Percentiles rank a stretch among this genome's conserved stretches.
These are phyloP conservation scores for Candida pseudoglaebosa DNA, from an alignment of 805 yeast genomes.

Conservation along the genomic window DNA sequence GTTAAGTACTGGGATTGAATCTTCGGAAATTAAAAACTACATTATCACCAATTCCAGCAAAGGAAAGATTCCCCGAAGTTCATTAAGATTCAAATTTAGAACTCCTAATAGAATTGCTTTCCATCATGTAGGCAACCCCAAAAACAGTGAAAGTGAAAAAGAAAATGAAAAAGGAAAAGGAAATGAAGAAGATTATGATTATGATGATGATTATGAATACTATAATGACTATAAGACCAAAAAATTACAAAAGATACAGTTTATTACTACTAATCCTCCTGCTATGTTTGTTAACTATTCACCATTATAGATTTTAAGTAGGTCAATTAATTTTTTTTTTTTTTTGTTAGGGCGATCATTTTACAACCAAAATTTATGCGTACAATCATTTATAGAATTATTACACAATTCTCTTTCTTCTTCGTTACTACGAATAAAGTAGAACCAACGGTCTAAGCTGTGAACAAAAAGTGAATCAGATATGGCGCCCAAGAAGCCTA, in stretches of 20 bases:
- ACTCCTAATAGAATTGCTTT: conserved; percentile 60
- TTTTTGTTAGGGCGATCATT: too few relatives aligned
- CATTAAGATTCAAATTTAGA: conserved; percentile 43
- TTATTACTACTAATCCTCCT: background rate
- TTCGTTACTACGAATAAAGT: background rate
- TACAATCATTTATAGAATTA: too few relatives aligned
- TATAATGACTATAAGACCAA: background rate
- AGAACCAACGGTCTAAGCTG: background rate
- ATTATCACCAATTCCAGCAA: conserved; percentile 45
- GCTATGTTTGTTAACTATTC: background rate
- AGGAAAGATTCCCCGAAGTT: conserved; percentile 44
- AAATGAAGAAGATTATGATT: conserved; percentile 4
- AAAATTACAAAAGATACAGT: too few relatives aligned
- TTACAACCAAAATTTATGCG: background rate
- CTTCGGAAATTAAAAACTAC: conserved; percentile 36
- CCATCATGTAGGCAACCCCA: too few relatives aligned
- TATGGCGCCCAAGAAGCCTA: conserved; percentile 8
- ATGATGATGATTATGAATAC: background rate
- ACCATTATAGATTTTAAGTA: background rate
- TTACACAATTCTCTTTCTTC: background rate
- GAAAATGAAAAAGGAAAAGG: conserved; percentile 1
- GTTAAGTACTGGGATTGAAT: conserved; percentile 47
- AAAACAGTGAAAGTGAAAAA: conserved; percentile 12
- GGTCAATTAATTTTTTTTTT: background rate
- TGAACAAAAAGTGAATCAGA: background rate